Evolutionary conservation across 164 flowering plant genomes (phyloP).

Genomic region (Vitis riparia): DNA sequence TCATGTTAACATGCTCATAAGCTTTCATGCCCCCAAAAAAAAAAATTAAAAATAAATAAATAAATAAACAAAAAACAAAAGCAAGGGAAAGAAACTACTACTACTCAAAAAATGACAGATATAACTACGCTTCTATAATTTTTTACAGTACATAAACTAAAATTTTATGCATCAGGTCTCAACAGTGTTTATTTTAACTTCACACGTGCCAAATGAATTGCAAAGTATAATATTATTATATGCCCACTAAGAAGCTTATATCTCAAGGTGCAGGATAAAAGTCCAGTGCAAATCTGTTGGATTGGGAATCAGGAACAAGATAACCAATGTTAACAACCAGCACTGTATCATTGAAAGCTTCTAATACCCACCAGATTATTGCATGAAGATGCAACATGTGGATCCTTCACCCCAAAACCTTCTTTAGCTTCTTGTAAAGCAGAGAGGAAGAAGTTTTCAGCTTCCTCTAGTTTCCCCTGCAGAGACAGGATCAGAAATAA

Average conservation of each 20-base stretch:
- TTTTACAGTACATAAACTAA: neutral
- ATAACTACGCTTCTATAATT: neutral
- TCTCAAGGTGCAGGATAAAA: neutral
- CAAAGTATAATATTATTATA: neutral
- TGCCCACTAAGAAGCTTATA: neutral
- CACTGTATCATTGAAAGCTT: neutral
- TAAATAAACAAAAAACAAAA: no score
- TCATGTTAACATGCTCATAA: no score
- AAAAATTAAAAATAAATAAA: no score
- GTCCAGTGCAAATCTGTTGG: neutral
- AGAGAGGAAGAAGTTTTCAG: constrained; percentile 65
- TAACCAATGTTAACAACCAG: no score
- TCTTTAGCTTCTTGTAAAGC: constrained; percentile 87
- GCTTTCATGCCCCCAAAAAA: no score
- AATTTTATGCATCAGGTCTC: neutral
- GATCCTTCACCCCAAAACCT: constrained; percentile 86
- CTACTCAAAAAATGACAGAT: no score
- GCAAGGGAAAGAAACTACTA: no score
- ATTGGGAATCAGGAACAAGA: neutral
- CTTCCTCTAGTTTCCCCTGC: constrained; percentile 72
- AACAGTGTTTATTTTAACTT: neutral
- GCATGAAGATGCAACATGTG: constrained; percentile 93
- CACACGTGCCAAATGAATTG: neutral
- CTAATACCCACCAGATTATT: constrained; percentile 76
- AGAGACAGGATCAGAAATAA: constrained; percentile 1